Evolutionary conservation across 192 early-diverging fungal species (phyloP).

Genomic region (Umbelopsis vinacea): DNA sequence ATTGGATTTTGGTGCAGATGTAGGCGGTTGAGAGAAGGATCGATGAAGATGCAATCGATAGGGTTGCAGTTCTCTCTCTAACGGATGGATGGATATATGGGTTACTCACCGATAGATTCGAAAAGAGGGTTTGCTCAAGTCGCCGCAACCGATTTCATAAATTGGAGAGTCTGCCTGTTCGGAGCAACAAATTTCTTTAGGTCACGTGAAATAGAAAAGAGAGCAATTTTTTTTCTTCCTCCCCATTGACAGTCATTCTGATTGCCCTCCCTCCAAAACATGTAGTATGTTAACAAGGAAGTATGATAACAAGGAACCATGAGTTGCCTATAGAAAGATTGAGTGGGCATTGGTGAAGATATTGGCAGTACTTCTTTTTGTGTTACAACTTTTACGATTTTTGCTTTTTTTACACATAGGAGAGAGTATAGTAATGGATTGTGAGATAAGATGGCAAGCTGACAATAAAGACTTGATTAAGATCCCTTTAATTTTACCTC

Average conservation of each 20-base stretch:
- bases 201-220: not conserved
- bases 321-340: too few relatives aligned
- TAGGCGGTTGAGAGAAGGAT: not conserved
- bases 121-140: constrained; percentile 19
- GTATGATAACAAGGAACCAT: too few relatives aligned
- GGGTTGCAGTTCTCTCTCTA: not conserved
- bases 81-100: constrained; percentile 18
- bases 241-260: not conserved
- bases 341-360: too few relatives aligned
- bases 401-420: too few relatives aligned
- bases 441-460: too few relatives aligned
- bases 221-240: not conserved
- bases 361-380: too few relatives aligned
- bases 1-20: not conserved
- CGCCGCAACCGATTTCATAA: not conserved
- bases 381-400: too few relatives aligned
- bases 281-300: not conserved
- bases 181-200: not conserved
- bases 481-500: too few relatives aligned
- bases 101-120: constrained; percentile 24
- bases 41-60: not conserved
- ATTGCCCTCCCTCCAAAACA: not conserved
- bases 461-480: too few relatives aligned
- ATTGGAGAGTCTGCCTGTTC: not conserved
- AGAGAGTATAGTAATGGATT: too few relatives aligned